phyloP scores from a whole-genome alignment of 768 basidiomycete species.

The Zangia roseola region DNA sequence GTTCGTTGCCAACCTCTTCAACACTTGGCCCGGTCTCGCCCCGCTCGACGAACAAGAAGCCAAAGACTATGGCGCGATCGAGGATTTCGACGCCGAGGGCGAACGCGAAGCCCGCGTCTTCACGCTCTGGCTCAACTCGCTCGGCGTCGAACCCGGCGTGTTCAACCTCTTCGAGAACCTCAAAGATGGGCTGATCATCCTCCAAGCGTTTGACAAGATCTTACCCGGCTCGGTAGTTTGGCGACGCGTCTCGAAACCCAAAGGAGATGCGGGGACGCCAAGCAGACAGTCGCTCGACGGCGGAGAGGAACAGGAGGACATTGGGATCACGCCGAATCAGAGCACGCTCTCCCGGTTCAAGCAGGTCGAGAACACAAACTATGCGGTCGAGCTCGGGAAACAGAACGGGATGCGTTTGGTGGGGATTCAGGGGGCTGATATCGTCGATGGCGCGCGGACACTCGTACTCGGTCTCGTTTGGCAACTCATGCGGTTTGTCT shows the following conservation, averaged over 20 bases:
- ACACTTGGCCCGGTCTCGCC: constrained; percentile 92
- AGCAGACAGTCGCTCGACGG: constrained; percentile 35
- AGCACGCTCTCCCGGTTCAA: constrained; percentile 92
- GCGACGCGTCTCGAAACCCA: constrained; percentile 95
- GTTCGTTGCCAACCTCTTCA: constrained; percentile 98
- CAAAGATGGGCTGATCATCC: constrained; percentile 85
- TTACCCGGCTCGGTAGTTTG: constrained; percentile 90
- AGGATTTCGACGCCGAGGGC: constrained; percentile 99
- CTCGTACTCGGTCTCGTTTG: constrained; percentile 95
- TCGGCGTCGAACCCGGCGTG: constrained; percentile 94
- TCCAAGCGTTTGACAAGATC: constrained; percentile 97
- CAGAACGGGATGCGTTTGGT: constrained; percentile 94
- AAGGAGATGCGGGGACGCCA: constrained; percentile 43
- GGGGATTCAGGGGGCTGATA: constrained; percentile 96
- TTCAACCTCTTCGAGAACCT: constrained; percentile 97
- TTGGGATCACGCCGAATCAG: constrained; percentile 81
- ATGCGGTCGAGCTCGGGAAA: constrained; percentile 88
- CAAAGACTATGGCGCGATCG: constrained; percentile 84
- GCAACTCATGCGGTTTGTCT: constrained; percentile 88
- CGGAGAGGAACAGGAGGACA: constrained; percentile 71
- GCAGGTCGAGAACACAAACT: constrained; percentile 98
- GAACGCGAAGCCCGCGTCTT: constrained; percentile 98
- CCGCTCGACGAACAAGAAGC: constrained; percentile 94
- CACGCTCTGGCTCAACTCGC: constrained; percentile 96
- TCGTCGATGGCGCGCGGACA: constrained; percentile 91